Base-by-base conservation (phyloP, 331 rosid species). In the Pyrus hybrid region DNA sequence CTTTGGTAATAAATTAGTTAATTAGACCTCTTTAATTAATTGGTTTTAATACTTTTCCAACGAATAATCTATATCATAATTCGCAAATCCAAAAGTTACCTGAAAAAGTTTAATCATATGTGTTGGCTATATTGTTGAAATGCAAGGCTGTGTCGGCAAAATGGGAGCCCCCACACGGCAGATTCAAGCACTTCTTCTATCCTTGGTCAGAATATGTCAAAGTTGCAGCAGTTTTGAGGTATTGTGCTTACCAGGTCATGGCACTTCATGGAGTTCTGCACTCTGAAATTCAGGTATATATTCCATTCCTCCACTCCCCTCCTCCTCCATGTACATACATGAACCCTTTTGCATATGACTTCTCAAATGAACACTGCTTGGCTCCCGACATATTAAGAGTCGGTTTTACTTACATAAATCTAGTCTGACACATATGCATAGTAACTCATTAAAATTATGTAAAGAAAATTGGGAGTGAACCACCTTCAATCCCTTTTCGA, bases 131-230 rank as follows among this genome's bases (percentile, higher is more conserved):
- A 69, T 70, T 60, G 56, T 62, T 26, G 11, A 5, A 57, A 57
- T 16, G 5, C 26, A 43, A 91, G 97, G 97, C 96, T 20, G 70
- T 47, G 30, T 78, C 93, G 13, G 96, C 96, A 62, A 92, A 88
- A 83, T 92, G 96, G 97, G 97, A 92, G 85, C 96, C 93, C 53
- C 97, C 96, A 4, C 97, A 89, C 65, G 97, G 93, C 1, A 84
- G 86, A 83, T 92, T 92, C 89, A 25, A 76, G 29, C 93, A 86
- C 65, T 82, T 88, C 56, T 85, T 84, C 78, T 85, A 88, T 69
- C 97, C 96, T 2, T 92, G 97, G 97, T 73, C 81, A 4, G 89
- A 90, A 68, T 88, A 92, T 75, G 88, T 79, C 43, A 84, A 84
- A 74, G 93, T 91, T 53, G 93, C 88, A 68, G 91, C 88, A 3